Base-by-base conservation (phyloP, 208 protist genomes). In the Trypanosoma congolense region DNA sequence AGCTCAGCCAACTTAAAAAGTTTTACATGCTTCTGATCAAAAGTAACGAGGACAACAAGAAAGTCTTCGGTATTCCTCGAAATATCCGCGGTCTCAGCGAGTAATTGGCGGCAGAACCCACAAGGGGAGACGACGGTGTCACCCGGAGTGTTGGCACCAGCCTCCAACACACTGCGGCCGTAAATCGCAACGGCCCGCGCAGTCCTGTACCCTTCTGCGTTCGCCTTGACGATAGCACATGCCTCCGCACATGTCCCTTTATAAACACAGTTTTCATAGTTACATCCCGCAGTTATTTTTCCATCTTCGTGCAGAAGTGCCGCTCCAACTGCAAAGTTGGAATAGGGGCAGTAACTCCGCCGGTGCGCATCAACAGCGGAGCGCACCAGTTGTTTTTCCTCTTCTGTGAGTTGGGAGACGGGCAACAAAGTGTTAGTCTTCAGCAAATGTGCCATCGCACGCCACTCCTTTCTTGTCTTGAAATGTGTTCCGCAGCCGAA, bases 251-350 rank as follows among this genome's bases (percentile, higher is more conserved):
- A 93, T 58, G 70, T 87, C 2, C 79, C 44, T 52, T 93, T 84
- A 30, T 79, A 59, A 2, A 69, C 83, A 61, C 82, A 90, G 56
- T 90, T 93, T 56, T 93, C 87, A 56, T 90, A 93, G 56, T 93
- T 93, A 60, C 82, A 90, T 9, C 87, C 87, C 10, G 45, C 29
- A 4, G 87, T 93, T 25, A 90, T 53, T 25, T 16, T 64, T n/a
- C 36, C 49, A 36, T 92, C 81, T 1, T 59, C 48, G 55, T 93
- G 87, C 6, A 90, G 68, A 4, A 93, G 72, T 4, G 83, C 79
- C 1, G 87, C 87, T 9, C 87, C 87, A 10, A 93, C 87, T 31
- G 47, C 62, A 57, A 93, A 93, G 61, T 82, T 77, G 12, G 78
- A 82, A 69, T 93, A 93, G 1, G 87, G 87, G 4, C 67, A 56